Evolutionary conservation across 2,329 filamentous ascomycete species (phyloP).

Genomic region (Neophaeococcomyces mojaviensis): DNA sequence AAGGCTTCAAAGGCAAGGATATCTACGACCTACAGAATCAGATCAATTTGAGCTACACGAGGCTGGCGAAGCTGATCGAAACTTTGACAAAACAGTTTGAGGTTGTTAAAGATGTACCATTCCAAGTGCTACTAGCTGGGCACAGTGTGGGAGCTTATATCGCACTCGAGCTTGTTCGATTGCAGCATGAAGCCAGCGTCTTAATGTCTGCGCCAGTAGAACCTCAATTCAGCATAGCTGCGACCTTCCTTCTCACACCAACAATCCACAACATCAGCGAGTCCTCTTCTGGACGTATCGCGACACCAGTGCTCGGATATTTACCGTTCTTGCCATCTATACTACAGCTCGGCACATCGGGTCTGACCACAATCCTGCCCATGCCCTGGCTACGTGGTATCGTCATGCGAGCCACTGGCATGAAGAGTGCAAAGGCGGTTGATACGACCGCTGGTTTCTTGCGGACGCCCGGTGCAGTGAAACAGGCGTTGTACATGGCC

Average conservation of each 20-base stretch:
- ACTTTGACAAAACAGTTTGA: conserved; percentile 7
- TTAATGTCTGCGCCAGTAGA: background rate
- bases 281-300: conserved; percentile 57
- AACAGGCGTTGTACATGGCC: conserved; percentile 52
- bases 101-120: background rate
- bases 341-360: conserved; percentile 32
- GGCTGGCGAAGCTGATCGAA: conserved; percentile 34
- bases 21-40: conserved; percentile 32
- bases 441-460: conserved; percentile 45
- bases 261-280: conserved; percentile 64
- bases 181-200: conserved; percentile 36
- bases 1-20: background rate
- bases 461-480: conserved; percentile 41
- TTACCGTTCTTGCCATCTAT: conserved; percentile 34
- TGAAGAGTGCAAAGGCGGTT: conserved; percentile 34
- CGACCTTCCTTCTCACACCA: conserved; percentile 63
- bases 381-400: conserved; percentile 32
- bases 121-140: conserved; percentile 57
- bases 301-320: conserved; percentile 52
- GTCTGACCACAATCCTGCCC: conserved; percentile 39
- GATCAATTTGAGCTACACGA: conserved; percentile 40
- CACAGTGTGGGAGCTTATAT: conserved; percentile 72
- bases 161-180: conserved; percentile 58
- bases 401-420: conserved; percentile 36
- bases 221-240: conserved; percentile 32